A percentile compares a stretch with the other conserved stretches of the same genome.
These are phyloP conservation scores for Vigna reflexopilosa DNA, from an alignment of 306 rosid species.

Conservation along the genomic window DNA sequence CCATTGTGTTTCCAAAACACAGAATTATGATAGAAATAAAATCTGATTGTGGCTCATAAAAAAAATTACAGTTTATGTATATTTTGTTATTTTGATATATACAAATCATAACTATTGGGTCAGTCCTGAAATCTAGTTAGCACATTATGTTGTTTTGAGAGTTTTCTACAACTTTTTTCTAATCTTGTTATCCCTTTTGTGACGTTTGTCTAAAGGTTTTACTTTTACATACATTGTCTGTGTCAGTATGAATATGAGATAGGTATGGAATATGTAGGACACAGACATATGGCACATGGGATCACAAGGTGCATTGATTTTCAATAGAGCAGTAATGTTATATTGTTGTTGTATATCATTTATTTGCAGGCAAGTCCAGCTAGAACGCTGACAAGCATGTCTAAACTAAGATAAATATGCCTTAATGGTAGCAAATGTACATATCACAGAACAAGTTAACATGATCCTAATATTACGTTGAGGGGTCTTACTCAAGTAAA, in stretches of 20 bases:
- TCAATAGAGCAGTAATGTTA: slow-evolving; percentile 30
- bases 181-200: too few species aligned
- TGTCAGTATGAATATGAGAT: slow-evolving; percentile 18
- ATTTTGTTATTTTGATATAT: slow-evolving; percentile 37
- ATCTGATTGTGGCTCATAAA: slow-evolving; percentile 33
- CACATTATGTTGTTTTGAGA: neutral
- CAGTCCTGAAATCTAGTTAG: slow-evolving; percentile 28
- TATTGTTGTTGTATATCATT: slow-evolving; percentile 27
- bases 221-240: neutral
- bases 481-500: neutral
- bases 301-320: slow-evolving; percentile 30
- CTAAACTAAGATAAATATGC: slow-evolving; percentile 22
- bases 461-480: slow-evolving; percentile 10
- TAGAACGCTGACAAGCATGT: slow-evolving; percentile 40
- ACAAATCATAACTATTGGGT: slow-evolving; percentile 38
- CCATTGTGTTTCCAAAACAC: slow-evolving; percentile 28
- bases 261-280: slow-evolving; percentile 12
- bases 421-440: neutral
- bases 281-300: slow-evolving; percentile 41
- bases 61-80: slow-evolving; percentile 38
- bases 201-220: neutral
- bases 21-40: slow-evolving; percentile 49
- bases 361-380: slow-evolving; percentile 44
- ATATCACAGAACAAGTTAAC: neutral
- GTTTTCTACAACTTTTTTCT: neutral